These are phyloP conservation scores for Phytopythium litorale DNA, from an alignment of 352 stramenopile genomes.

Conservation along the genomic window DNA sequence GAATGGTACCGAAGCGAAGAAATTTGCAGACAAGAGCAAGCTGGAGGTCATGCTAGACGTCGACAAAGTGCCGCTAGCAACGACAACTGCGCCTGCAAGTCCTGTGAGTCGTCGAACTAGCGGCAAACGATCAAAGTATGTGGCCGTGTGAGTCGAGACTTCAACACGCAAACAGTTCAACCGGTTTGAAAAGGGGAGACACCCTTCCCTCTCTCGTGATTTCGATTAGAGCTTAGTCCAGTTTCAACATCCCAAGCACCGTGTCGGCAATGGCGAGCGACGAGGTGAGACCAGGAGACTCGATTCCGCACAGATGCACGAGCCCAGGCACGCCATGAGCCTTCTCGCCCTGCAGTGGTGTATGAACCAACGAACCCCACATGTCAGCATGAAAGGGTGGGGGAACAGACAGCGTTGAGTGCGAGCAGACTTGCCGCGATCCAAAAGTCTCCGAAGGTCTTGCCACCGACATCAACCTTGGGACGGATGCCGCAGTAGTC, in stretches of 20 bases:
- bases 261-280: conserved; percentile 83
- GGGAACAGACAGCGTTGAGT: background rate
- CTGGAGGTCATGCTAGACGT: background rate
- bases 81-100: background rate
- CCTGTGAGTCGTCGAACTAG: background rate
- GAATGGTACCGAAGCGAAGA: conserved; percentile 14
- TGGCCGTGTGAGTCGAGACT: conserved; percentile 1
- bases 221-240: conserved; percentile 9
- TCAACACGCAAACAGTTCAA: background rate
- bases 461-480: conserved; percentile 83
- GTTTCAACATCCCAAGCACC: conserved; percentile 49
- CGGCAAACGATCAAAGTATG: background rate
- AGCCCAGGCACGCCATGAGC: conserved; percentile 81
- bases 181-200: too few species aligned
- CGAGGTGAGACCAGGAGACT: conserved; percentile 94
- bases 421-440: conserved; percentile 54
- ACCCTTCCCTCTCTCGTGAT: background rate
- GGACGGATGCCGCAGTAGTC: conserved; percentile 97
- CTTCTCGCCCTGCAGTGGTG: conserved; percentile 29
- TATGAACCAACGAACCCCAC: background rate
- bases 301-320: conserved; percentile 94
- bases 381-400: background rate
- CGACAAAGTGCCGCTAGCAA: background rate
- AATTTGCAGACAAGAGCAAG: background rate
- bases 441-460: conserved; percentile 87